Base-by-base conservation (phyloP, 179 eudicot genomes). In the Patellifolia procumbens region DNA sequence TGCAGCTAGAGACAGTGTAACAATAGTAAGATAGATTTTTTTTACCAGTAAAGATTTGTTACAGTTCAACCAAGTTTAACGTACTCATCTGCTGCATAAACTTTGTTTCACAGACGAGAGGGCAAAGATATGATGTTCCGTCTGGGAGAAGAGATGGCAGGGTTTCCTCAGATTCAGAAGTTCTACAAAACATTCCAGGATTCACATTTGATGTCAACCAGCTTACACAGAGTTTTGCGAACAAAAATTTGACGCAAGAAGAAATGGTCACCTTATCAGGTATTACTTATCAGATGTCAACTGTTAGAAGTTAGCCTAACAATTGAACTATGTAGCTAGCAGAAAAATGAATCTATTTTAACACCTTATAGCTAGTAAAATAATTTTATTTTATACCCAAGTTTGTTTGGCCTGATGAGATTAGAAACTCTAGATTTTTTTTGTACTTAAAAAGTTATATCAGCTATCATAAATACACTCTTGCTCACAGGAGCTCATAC, bases 191-290 rank as follows among this genome's bases (percentile, higher is more conserved):
- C 81, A 67, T 93, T 46, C 95, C 97, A 0, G 67, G 89, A 8
- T 91, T 93, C 0, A 51, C 76, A 1, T 65, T 74, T n/a, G 76
- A 87, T 67, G 80, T 87, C 16, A 17, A 73, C 55, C 88, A 85
- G 69, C 93, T 91, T 70, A 90, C 97, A 9, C 81, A 82, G 74
- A 72, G 74, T 17, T 93, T 93, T 35, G 84, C 85, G 10, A 83
- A 77, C 32, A 90, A 89, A 77, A 92, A 91, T 32, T 74, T 93
- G 31, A 79, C 90, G 3, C 91, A 88, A 74, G 93, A 89, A 26
- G 98, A 94, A 48, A 90, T 94, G 98, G 94, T 94, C 35, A 86
- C 89, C 10, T 89, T 94, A 24, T 90, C 95, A 22, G 98, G 98
- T 93, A 84, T 19, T 5, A 45, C 9, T 53, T 0, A 13, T 16